Conservation (phyloP, 495 filamentous ascomycete genomes). For the Cercophora samala region DNA sequence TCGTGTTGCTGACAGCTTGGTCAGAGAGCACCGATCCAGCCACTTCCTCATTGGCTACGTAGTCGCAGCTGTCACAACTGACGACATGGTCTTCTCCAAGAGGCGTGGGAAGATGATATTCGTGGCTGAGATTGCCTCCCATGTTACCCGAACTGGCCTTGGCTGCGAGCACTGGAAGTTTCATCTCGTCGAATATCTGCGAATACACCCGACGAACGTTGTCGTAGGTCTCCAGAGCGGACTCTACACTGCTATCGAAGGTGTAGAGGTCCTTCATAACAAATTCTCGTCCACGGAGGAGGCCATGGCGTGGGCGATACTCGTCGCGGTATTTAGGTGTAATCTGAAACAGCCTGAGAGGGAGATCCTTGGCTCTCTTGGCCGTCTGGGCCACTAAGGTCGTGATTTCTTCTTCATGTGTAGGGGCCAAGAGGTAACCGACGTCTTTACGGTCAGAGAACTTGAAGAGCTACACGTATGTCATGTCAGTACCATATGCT, state of each 20-base stretch:
- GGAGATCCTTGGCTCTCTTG: slow-evolving; percentile 84
- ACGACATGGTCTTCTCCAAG: slow-evolving; percentile 85
- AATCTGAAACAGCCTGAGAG: slow-evolving; percentile 87
- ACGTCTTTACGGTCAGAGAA: slow-evolving; percentile 75
- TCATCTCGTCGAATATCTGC: slow-evolving; percentile 75
- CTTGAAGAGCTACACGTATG: slow-evolving; percentile 62
- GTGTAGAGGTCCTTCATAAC: slow-evolving; percentile 99
- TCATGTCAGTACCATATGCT: slow-evolving; percentile 15
- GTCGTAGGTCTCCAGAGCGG: slow-evolving; percentile 74
- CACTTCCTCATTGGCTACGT: slow-evolving; percentile 83
- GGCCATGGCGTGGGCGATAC: slow-evolving; percentile 76
- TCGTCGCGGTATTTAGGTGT: slow-evolving; percentile 95
- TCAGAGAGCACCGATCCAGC: slow-evolving; percentile 22
- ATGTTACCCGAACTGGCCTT: slow-evolving; percentile 94
- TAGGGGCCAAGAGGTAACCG: slow-evolving; percentile 78
- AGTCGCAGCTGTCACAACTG: slow-evolving; percentile 68
- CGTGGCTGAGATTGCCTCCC: slow-evolving; percentile 88
- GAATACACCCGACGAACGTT: slow-evolving; percentile 67
- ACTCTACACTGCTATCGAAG: slow-evolving; percentile 66
- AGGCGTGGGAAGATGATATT: slow-evolving; percentile 80
- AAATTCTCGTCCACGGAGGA: slow-evolving; percentile 89
- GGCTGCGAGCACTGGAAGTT: slow-evolving; percentile 78
- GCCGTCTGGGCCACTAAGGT: slow-evolving; percentile 66
- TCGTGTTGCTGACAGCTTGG: not conserved
- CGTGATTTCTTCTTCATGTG: slow-evolving; percentile 96